Evolutionary conservation across 768 basidiomycete species (phyloP).

Genomic region (Sporobolomyces phaffii): DNA sequence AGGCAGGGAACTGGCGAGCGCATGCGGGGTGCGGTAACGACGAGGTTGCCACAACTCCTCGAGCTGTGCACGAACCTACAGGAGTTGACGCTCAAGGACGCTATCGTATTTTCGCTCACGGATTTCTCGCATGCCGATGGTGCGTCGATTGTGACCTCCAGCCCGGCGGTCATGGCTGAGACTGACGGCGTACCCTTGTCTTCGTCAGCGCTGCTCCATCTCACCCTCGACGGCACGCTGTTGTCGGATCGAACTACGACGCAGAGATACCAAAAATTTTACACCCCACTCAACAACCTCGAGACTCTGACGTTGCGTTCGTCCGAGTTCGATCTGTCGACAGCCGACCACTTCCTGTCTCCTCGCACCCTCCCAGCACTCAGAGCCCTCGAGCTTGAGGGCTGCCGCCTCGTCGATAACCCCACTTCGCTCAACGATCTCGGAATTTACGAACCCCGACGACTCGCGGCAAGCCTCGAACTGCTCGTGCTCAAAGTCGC

Average conservation of each 20-base stretch:
- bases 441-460: constrained; percentile 9
- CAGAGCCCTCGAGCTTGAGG: constrained; percentile 11
- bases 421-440: background rate
- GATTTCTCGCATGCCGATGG: constrained; percentile 7
- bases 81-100: background rate
- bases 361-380: background rate
- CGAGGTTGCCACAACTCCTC: constrained; percentile 9
- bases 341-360: constrained; percentile 15
- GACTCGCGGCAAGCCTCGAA: constrained; percentile 12
- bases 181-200: background rate
- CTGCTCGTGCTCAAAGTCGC: background rate
- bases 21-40: constrained; percentile 11
- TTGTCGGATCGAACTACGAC: constrained; percentile 20
- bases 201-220: constrained; percentile 14
- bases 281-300: background rate
- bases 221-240: constrained; percentile 1
- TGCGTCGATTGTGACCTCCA: background rate
- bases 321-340: constrained; percentile 8
- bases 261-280: constrained; percentile 10
- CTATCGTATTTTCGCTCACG: background rate
- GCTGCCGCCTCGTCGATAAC: constrained; percentile 18
- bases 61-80: constrained; percentile 1
- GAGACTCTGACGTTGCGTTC: constrained; percentile 2
- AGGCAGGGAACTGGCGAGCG: background rate
- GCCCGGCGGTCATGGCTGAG: background rate